phyloP scores from a whole-genome alignment of 495 filamentous ascomycete genomes.

The Daldinia childiae region DNA sequence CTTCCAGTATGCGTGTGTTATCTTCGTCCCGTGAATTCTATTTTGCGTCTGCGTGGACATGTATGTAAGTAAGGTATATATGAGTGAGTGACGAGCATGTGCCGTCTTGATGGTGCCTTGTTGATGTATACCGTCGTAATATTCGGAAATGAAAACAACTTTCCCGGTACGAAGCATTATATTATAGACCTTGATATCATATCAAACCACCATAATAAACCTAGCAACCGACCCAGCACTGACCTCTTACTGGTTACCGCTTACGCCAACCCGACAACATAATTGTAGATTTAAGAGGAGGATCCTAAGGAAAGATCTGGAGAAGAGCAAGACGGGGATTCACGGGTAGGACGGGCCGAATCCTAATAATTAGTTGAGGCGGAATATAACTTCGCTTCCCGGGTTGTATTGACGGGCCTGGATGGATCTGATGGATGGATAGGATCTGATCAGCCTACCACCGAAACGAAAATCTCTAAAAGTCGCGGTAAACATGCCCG shows the following conservation, averaged over 20 bases:
- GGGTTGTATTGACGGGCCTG: constrained; percentile 36
- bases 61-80: constrained; percentile 22
- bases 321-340: constrained; percentile 29
- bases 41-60: constrained; percentile 24
- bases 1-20: constrained; percentile 13
- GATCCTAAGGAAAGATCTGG: constrained; percentile 20
- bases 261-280: constrained; percentile 42
- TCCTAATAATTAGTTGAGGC: constrained; percentile 43
- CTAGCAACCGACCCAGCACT: constrained; percentile 37
- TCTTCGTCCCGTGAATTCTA: constrained; percentile 23
- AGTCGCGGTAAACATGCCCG: constrained; percentile 38
- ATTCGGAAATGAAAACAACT: constrained; percentile 40
- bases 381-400: constrained; percentile 40
- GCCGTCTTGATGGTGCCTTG: constrained; percentile 28
- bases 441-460: constrained; percentile 39
- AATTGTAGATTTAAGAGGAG: constrained; percentile 39
- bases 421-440: constrained; percentile 42
- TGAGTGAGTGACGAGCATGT: neutral
- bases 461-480: constrained; percentile 29
- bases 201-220: constrained; percentile 37
- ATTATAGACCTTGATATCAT: constrained; percentile 45
- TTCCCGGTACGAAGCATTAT: constrained; percentile 40
- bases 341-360: constrained; percentile 40
- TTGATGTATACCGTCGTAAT: constrained; percentile 43
- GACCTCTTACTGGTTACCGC: constrained; percentile 38